A percentile compares a stretch with the other conserved stretches of the same genome.
These are phyloP conservation scores for Fusarium siculi DNA, from an alignment of 2,329 filamentous ascomycete species.

Conservation along the genomic window DNA sequence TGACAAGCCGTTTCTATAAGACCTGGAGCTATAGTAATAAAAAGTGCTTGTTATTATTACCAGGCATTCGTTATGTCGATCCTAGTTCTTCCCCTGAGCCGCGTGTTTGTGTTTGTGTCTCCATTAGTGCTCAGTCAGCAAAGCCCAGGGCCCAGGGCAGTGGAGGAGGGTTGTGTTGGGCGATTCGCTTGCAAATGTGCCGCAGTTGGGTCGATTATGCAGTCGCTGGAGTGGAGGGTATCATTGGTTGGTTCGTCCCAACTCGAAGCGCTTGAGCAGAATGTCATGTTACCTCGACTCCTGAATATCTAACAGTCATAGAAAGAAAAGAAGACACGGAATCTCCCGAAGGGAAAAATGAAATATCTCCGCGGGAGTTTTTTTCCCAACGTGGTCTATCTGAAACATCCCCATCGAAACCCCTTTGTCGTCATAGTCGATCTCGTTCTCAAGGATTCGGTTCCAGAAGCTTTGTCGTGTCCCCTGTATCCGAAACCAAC, in stretches of 20 bases:
- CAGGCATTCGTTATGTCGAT: neutral
- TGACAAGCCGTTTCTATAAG: neutral
- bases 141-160: neutral
- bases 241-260: slow-evolving; percentile 11
- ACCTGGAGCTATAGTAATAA: neutral
- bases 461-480: slow-evolving; percentile 22
- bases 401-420: slow-evolving; percentile 14
- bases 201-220: slow-evolving; percentile 9
- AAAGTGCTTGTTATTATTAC: neutral
- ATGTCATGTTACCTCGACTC: slow-evolving; percentile 4
- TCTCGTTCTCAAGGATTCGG: slow-evolving; percentile 17
- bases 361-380: slow-evolving; percentile 4
- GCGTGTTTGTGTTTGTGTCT: neutral
- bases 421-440: slow-evolving; percentile 33
- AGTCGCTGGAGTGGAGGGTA: neutral
- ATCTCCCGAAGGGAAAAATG: neutral
- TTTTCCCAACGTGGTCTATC: neutral
- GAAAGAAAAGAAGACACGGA: neutral
- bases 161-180: neutral
- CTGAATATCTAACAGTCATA: neutral
- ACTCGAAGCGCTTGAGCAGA: neutral
- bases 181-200: slow-evolving; percentile 7
- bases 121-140: slow-evolving; percentile 3
- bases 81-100: neutral
- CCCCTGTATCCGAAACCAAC: slow-evolving; percentile 16